A percentile compares a stretch with the other conserved stretches of the same genome.
These are phyloP conservation scores for Paecilomyces sp. DNA, from an alignment of 2,329 filamentous ascomycete genomes.

Conservation along the genomic window DNA sequence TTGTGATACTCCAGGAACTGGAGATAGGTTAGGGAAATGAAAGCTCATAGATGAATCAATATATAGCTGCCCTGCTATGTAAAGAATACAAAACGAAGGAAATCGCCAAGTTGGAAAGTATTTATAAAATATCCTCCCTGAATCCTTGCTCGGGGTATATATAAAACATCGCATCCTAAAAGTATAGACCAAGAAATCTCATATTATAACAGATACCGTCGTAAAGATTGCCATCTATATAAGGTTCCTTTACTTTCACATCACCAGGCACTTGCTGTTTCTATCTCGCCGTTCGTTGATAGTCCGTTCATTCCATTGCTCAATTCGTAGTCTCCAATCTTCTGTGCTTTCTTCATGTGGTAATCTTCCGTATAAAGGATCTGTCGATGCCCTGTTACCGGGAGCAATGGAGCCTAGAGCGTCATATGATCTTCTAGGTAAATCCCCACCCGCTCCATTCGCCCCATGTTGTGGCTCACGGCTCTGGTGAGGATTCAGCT, in stretches of 20 bases:
- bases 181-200: background rate
- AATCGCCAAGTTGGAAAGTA: background rate
- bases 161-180: background rate
- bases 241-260: slow-evolving; percentile 15
- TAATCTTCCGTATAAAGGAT: background rate
- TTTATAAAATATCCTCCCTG: background rate
- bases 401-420: slow-evolving; percentile 4
- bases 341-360: slow-evolving; percentile 10
- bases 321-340: slow-evolving; percentile 30
- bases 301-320: slow-evolving; percentile 32
- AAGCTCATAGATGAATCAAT: no score
- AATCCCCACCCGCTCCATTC: slow-evolving; percentile 3
- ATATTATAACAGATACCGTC: background rate
- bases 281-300: slow-evolving; percentile 27
- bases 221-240: no score
- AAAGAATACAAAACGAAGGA: background rate
- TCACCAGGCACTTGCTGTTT: slow-evolving; percentile 29
- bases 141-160: background rate
- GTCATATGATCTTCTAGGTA: slow-evolving; percentile 14
- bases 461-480: background rate
- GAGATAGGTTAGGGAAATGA: no score
- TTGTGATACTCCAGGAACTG: no score
- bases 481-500: background rate
- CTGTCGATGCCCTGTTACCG: slow-evolving; percentile 7
- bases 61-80: background rate